Evolutionary conservation across 139 green algal species (phyloP).

Genomic region (Nannochloris sp.): DNA sequence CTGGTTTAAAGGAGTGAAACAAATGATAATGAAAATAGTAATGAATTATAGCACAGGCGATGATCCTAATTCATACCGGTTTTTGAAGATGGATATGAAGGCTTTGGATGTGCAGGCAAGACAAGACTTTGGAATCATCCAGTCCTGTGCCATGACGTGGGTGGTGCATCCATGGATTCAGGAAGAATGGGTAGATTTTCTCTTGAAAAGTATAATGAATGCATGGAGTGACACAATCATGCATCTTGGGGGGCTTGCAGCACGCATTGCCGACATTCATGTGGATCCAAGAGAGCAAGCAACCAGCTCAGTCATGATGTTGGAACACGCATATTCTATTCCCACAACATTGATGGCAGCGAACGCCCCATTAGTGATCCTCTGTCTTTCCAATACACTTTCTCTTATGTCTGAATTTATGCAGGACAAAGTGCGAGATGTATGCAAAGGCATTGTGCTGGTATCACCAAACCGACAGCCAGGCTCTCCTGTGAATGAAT

Average conservation of each 20-base stretch:
- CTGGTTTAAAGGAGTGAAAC: not conserved
- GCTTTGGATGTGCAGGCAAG: not conserved
- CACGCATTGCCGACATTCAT: no score
- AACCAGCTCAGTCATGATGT: no score
- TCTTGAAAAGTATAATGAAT: not conserved
- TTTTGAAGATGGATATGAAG: constrained; percentile 4
- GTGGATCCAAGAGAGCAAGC: no score
- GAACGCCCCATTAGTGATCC: not conserved
- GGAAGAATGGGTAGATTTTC: not conserved
- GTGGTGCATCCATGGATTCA: not conserved
- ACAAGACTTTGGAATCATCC: not conserved
- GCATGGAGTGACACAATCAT: not conserved
- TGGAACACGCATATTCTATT: not conserved
- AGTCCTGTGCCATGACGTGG: not conserved
- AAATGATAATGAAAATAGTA: not conserved
- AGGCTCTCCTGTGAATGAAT: no score
- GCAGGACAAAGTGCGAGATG: not conserved
- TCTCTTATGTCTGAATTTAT: not conserved
- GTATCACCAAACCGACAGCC: not conserved
- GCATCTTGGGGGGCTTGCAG: no score
- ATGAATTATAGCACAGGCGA: not conserved
- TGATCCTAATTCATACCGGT: not conserved
- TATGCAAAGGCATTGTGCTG: not conserved
- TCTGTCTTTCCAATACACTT: not conserved
- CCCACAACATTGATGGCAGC: not conserved